Percentiles rank a stretch among this genome's conserved stretches.
phyloP scores from a whole-genome alignment of 176 grass and related monocot genomes.

The Carex scoparia region DNA sequence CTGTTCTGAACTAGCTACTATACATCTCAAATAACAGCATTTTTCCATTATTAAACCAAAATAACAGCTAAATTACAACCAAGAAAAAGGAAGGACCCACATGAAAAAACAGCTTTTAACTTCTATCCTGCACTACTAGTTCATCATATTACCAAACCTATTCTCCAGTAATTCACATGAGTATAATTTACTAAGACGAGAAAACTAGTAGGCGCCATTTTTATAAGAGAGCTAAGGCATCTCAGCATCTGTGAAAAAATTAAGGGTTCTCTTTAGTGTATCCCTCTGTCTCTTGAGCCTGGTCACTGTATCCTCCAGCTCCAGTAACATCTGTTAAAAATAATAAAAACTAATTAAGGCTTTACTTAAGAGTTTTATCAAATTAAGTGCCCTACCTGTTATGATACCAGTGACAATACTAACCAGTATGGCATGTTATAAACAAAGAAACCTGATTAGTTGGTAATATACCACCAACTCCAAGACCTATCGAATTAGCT shows the following conservation, averaged over 20 bases:
- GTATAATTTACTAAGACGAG: neutral
- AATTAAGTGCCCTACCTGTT: no score
- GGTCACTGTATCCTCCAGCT: slow-evolving; percentile 88
- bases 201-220: neutral
- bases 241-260: slow-evolving; percentile 59
- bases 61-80: slow-evolving; percentile 15
- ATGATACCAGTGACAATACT: neutral
- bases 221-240: slow-evolving; percentile 50
- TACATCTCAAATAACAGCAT: slow-evolving; percentile 13
- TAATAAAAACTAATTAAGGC: no score
- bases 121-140: no score
- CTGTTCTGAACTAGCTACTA: neutral
- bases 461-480: neutral
- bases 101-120: no score
- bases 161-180: neutral
- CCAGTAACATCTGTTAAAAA: slow-evolving; percentile 46
- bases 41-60: neutral
- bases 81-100: neutral
- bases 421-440: neutral
- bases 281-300: slow-evolving; percentile 71
- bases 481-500: no score
- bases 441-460: neutral
- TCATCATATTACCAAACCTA: no score
- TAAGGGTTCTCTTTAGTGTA: slow-evolving; percentile 91
- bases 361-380: neutral